Percentiles rank a stretch among this genome's conserved stretches.
Evolutionary conservation across 371 early-diverging fungal species (phyloP).

Genomic region (Apophysomyces variabilis): DNA sequence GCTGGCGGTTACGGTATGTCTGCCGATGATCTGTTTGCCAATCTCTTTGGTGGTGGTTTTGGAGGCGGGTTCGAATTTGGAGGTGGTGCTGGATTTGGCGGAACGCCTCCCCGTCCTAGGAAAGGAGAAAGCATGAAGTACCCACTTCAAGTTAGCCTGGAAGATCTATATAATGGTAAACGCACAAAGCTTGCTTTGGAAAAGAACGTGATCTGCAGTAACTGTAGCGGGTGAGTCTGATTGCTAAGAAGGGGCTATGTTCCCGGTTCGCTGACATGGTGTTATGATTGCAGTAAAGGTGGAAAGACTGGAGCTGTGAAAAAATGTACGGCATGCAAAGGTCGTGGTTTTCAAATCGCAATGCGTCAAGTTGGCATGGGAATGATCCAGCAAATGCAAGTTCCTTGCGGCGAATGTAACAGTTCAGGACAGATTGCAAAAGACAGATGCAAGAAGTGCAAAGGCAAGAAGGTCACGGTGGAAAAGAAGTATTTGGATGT

Average conservation of each 20-base stretch:
- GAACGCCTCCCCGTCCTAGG: constrained; percentile 46
- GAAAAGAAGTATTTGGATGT: constrained; percentile 92
- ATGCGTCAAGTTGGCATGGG: constrained; percentile 94
- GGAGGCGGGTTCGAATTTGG: constrained; percentile 23
- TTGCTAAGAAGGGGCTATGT: background rate
- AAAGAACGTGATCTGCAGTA: constrained; percentile 63
- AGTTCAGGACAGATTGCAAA: constrained; percentile 81
- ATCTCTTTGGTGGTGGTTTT: constrained; percentile 62
- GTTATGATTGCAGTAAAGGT: constrained; percentile 62
- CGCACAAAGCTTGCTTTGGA: constrained; percentile 33
- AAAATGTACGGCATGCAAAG: constrained; percentile 84
- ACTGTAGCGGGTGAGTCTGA: constrained; percentile 59
- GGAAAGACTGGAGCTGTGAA: constrained; percentile 75
- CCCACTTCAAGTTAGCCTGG: constrained; percentile 68
- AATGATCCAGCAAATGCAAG: constrained; percentile 93
- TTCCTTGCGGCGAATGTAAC: constrained; percentile 68
- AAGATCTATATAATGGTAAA: constrained; percentile 86
- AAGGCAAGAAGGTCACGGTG: constrained; percentile 77
- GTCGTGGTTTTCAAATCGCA: constrained; percentile 88
- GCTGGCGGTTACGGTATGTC: constrained; percentile 53
- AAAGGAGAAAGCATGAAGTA: constrained; percentile 74
- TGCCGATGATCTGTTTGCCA: constrained; percentile 86
- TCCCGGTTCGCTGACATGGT: background rate
- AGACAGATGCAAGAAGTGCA: constrained; percentile 88
- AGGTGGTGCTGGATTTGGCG: constrained; percentile 16